Conservation (phyloP, 2,329 filamentous ascomycete species). For the Aspergillus udagawae region DNA sequence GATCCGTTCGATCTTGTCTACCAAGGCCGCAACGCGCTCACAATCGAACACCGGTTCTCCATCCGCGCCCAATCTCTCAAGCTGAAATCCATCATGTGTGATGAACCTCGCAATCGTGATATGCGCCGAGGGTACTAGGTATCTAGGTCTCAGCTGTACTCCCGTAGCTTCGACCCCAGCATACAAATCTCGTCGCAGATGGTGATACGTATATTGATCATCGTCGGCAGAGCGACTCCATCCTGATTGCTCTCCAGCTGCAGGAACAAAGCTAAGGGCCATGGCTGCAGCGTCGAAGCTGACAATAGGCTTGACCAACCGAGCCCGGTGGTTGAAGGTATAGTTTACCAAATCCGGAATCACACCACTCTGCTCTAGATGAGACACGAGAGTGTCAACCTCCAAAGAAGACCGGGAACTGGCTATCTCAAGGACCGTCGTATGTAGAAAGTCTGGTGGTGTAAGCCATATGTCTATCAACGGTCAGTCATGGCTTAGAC, state of each 20-base stretch:
- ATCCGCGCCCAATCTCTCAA: slow-evolving; percentile 33
- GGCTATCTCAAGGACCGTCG: slow-evolving; percentile 81
- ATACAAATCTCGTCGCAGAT: slow-evolving; percentile 77
- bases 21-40: slow-evolving; percentile 59
- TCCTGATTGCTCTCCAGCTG: slow-evolving; percentile 55
- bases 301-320: slow-evolving; percentile 76
- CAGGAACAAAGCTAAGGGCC: slow-evolving; percentile 82
- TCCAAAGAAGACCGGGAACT: slow-evolving; percentile 70
- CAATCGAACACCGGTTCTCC: slow-evolving; percentile 35
- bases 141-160: slow-evolving; percentile 70
- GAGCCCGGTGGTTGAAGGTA: slow-evolving; percentile 62
- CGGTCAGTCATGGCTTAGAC: neutral
- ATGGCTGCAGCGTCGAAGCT: slow-evolving; percentile 83
- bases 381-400: slow-evolving; percentile 59
- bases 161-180: slow-evolving; percentile 57
- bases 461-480: slow-evolving; percentile 75
- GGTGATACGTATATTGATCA: slow-evolving; percentile 81
- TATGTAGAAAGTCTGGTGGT: slow-evolving; percentile 72
- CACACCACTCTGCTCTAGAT: slow-evolving; percentile 48
- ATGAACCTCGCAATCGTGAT: slow-evolving; percentile 83
- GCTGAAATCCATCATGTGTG: slow-evolving; percentile 54
- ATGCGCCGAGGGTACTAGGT: slow-evolving; percentile 85
- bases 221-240: slow-evolving; percentile 40
- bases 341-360: slow-evolving; percentile 62
- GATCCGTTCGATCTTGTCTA: slow-evolving; percentile 67